Evolutionary conservation across 2,329 filamentous ascomycete genomes (phyloP), one percentile per base, ranked within the genome.

Genomic region (Fusarium sp.): DNA sequence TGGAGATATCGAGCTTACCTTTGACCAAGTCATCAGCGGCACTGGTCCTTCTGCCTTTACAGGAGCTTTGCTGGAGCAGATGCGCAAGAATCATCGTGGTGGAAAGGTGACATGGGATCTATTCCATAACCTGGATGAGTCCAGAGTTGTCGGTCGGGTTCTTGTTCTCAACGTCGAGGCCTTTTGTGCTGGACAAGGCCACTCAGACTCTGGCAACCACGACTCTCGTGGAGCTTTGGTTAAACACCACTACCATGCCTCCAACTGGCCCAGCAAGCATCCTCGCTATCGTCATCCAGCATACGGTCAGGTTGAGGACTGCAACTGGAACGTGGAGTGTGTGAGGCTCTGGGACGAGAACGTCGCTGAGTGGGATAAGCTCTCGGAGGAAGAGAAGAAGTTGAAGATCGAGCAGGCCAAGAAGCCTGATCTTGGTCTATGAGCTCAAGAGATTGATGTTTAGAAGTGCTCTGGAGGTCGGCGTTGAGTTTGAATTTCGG

Each of bases 231-330:
- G 87, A 25, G 92, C 92, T 4, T 84, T 94, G 3, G 91, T 94
- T 30, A 92, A 91, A 80, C 92, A 94, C 78, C 91, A 93, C 80
- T 94, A 93, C 77, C 92, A 94, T 79, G 92, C 92, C 2, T 93
- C 91, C 3, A 88, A 89, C 67, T 94, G 92, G 92, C 92, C 91
- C 5, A 88, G 87, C 59, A 85, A 85, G 6, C 92, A 94, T 78
- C 91, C 89, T 3, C 86, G 92, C 35, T 92, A 87, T 82, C 90
- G 85, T 52, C 92, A 94, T 78, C 91, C 91, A 2, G 88, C 90
- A 60, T 93, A 91, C 76, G 91, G 90, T 10, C 90, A 92, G 80
- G 91, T 93, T 0, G 92, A 93, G 79, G 85, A 87, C 72, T 93
- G 91, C 81, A 93, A 93, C 77, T 93, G 91, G 91, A 86, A 90